phyloP scores from a whole-genome alignment of 495 filamentous ascomycete species.

The Echria macrotheca region DNA sequence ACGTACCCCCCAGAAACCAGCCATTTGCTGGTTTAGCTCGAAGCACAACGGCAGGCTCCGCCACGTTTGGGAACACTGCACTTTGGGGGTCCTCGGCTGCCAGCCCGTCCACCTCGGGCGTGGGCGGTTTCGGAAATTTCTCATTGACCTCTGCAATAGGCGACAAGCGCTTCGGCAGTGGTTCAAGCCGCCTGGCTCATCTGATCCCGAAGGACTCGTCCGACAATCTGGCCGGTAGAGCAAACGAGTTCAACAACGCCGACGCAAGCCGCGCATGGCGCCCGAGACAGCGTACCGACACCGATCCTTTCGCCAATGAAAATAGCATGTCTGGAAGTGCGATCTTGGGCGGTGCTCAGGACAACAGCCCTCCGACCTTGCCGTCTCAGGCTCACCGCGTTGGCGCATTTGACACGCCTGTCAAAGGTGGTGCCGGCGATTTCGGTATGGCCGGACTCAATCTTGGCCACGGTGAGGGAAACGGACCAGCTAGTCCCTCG shows the following conservation, averaged over 20 bases:
- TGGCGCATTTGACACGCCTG: constrained; percentile 49
- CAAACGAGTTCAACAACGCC: constrained; percentile 26
- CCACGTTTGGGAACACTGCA: constrained; percentile 46
- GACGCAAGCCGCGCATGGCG: constrained; percentile 42
- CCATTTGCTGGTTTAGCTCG: constrained; percentile 65
- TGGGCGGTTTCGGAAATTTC: constrained; percentile 86
- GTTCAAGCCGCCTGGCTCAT: constrained; percentile 79
- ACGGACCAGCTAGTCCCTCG: constrained; percentile 72
- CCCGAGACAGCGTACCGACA: constrained; percentile 61
- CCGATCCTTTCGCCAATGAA: constrained; percentile 74
- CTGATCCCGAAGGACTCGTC: constrained; percentile 71
- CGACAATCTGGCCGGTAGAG: constrained; percentile 52
- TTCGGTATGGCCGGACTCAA: constrained; percentile 81
- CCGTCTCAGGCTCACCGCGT: constrained; percentile 32
- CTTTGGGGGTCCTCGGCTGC: constrained; percentile 75
- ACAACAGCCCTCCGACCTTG: constrained; percentile 56
- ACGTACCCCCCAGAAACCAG: constrained; percentile 32
- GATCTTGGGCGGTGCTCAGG: constrained; percentile 71
- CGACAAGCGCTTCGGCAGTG: constrained; percentile 71
- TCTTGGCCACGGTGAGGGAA: constrained; percentile 47
- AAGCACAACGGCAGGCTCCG: constrained; percentile 51
- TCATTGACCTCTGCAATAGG: constrained; percentile 49
- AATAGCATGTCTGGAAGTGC: constrained; percentile 64
- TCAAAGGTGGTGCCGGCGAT: constrained; percentile 51
- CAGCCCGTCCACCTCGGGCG: constrained; percentile 48